Conservation (phyloP, 768 basidiomycete genomes). For the Lentinula boryana region DNA sequence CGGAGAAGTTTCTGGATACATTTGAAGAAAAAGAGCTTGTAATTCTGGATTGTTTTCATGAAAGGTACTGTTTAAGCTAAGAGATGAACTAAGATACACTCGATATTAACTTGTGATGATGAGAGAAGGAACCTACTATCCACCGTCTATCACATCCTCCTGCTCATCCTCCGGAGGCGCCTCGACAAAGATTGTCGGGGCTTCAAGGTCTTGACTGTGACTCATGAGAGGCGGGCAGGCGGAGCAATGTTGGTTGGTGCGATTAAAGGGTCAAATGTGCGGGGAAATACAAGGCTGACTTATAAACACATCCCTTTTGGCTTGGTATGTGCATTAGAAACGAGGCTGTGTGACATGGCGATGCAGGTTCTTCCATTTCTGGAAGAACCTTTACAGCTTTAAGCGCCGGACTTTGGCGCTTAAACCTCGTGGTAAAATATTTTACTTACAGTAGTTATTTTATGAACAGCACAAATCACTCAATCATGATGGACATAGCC, state of each 20-base stretch:
- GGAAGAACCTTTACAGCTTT: not conserved
- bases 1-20: not conserved
- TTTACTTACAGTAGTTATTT: too few species aligned
- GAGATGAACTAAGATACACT: constrained; percentile 3
- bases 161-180: constrained; percentile 4
- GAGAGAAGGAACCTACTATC: not conserved
- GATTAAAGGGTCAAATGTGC: not conserved
- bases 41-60: not conserved
- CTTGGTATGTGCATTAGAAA: not conserved
- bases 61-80: not conserved
- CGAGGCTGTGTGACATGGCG: not conserved
- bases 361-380: not conserved
- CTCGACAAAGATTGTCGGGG: constrained; percentile 4
- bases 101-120: not conserved
- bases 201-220: constrained; percentile 4
- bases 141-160: constrained; percentile 4
- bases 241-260: not conserved
- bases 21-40: not conserved
- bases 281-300: not conserved
- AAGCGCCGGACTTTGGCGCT: not conserved
- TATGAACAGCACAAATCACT: not conserved
- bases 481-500: not conserved
- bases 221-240: not conserved
- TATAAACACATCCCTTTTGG: not conserved
- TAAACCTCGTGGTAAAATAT: not conserved